These are phyloP conservation scores for Pseudogymnoascus sp. DNA, from an alignment of 2,329 filamentous ascomycete species.

Conservation along the genomic window DNA sequence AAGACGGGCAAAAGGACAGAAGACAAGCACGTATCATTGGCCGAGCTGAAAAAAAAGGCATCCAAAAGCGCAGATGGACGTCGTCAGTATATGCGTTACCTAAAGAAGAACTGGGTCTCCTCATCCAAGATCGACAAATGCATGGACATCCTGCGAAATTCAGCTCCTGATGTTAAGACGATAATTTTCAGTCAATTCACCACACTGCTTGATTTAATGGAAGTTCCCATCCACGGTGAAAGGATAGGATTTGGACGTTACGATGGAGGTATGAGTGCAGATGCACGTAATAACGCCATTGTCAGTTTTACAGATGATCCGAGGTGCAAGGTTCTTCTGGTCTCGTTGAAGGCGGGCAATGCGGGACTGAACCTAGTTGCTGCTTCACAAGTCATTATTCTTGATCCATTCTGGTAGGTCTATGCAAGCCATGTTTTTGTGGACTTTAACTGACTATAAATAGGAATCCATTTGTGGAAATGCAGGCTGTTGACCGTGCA, in stretches of 20 bases:
- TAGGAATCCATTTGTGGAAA: constrained; percentile 76
- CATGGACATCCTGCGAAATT: constrained; percentile 26
- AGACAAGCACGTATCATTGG: constrained; percentile 40
- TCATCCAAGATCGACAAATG: constrained; percentile 54
- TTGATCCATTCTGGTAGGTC: constrained; percentile 76
- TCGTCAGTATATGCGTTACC: constrained; percentile 59
- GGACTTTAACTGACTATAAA: neutral
- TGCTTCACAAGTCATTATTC: constrained; percentile 78
- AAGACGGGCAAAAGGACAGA: constrained; percentile 23
- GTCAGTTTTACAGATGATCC: constrained; percentile 53
- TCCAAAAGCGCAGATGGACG: constrained; percentile 54
- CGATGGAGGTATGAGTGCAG: constrained; percentile 65
- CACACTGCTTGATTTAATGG: constrained; percentile 66
- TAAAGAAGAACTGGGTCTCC: constrained; percentile 64
- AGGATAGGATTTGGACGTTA: constrained; percentile 52
- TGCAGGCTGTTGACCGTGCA: constrained; percentile 83
- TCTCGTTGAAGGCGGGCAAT: constrained; percentile 74
- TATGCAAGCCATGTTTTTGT: neutral
- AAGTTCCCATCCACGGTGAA: constrained; percentile 57
- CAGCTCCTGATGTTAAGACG: constrained; percentile 54
- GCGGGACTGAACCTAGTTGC: constrained; percentile 78
- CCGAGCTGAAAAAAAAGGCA: constrained; percentile 59
- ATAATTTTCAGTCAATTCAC: constrained; percentile 81
- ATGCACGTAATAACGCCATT: constrained; percentile 58
- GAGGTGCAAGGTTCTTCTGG: constrained; percentile 59